Conservation (phyloP, 352 stramenopile genomes). For the Saprolegnia parasitica region DNA sequence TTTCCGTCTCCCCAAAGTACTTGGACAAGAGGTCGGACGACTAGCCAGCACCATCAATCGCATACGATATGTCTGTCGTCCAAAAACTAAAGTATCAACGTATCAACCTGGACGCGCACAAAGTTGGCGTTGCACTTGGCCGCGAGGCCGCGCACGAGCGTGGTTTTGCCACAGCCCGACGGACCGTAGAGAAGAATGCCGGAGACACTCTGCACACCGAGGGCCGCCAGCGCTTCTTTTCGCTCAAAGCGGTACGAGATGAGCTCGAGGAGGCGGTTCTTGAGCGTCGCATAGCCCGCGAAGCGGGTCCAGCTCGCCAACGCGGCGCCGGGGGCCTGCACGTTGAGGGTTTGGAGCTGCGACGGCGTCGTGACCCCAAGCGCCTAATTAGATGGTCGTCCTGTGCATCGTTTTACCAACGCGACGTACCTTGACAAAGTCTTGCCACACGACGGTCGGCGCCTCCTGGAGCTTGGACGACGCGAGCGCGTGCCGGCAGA, state of each 20-base stretch:
- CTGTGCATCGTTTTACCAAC: neutral
- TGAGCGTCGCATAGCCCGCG: constrained; percentile 56
- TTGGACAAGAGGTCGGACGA: constrained; percentile 81
- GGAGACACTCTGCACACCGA: constrained; percentile 59
- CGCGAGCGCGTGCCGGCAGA: constrained; percentile 57
- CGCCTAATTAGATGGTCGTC: neutral
- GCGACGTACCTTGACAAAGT: constrained; percentile 22
- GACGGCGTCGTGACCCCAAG: constrained; percentile 46
- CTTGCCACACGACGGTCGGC: neutral
- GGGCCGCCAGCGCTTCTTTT: constrained; percentile 30
- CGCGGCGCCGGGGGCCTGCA: constrained; percentile 42
- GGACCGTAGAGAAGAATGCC: constrained; percentile 75
- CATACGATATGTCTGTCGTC: neutral
- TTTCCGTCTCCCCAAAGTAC: constrained; percentile 85
- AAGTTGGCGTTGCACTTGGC: constrained; percentile 64
- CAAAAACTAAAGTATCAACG: neutral
- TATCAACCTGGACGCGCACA: constrained; percentile 69
- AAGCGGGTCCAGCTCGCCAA: constrained; percentile 35
- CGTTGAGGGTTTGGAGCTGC: constrained; percentile 68
- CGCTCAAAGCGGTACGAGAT: constrained; percentile 20
- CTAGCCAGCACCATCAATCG: constrained; percentile 31
- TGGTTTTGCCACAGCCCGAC: constrained; percentile 75
- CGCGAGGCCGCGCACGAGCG: constrained; percentile 64
- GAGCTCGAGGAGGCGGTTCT: constrained; percentile 51
- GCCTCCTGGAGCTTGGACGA: constrained; percentile 3